A percentile compares a stretch with the other conserved stretches of the same genome.
Evolutionary conservation across 108 stramenopile species (phyloP).

Genomic region (Cyclotella atomus): DNA sequence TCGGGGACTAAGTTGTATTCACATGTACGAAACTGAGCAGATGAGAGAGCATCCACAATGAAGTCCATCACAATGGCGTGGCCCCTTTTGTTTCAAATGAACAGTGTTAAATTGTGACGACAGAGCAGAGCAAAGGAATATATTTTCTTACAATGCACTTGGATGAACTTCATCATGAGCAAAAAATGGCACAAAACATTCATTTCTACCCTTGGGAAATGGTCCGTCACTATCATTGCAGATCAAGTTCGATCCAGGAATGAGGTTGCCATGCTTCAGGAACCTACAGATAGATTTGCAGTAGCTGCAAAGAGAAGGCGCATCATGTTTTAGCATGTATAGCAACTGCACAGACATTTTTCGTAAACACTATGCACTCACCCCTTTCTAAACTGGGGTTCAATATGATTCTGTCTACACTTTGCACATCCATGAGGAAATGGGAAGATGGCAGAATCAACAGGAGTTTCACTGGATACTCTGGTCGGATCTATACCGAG

Average conservation of each 20-base stretch:
- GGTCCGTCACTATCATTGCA: constrained; percentile 43
- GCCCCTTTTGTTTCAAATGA: too few species aligned
- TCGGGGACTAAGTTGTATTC: constrained; percentile 8
- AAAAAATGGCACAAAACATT: constrained; percentile 58
- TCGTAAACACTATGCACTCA: background rate
- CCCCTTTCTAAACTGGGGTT: constrained; percentile 46
- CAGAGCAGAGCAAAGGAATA: too few species aligned
- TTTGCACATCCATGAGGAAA: constrained; percentile 64
- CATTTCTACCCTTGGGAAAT: constrained; percentile 34
- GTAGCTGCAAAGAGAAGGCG: too few species aligned
- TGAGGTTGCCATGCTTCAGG: constrained; percentile 34
- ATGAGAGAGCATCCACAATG: constrained; percentile 52
- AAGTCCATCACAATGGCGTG: constrained; percentile 59
- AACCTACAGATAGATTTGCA: constrained; percentile 56
- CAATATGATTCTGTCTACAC: constrained; percentile 48
- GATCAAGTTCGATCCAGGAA: constrained; percentile 27
- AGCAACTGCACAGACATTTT: too few species aligned
- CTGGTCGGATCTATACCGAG: constrained; percentile 5
- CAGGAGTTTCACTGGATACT: constrained; percentile 8
- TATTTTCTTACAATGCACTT: too few species aligned
- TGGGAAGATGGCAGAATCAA: constrained; percentile 46
- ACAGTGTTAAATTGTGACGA: too few species aligned
- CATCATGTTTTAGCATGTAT: background rate
- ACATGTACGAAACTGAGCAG: constrained; percentile 39
- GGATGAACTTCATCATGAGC: constrained; percentile 68